A percentile compares a stretch with the other conserved stretches of the same genome.
Conservation (phyloP, 345 rosid species). For the Xanthoceras sorbifolium region DNA sequence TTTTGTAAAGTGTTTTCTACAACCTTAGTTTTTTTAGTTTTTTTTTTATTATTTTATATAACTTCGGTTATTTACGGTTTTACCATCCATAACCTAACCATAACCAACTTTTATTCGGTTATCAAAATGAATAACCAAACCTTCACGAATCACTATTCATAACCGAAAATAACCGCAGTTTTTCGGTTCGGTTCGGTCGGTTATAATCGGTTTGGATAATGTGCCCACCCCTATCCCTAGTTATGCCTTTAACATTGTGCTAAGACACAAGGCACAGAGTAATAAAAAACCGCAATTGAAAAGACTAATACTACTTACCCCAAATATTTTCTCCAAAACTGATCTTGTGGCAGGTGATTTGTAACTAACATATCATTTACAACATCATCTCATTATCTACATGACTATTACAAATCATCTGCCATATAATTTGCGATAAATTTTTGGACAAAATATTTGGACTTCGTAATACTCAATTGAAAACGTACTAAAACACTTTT, state of each 20-base stretch:
- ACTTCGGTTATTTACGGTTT: no score
- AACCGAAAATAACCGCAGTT: no score
- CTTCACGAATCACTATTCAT: no score
- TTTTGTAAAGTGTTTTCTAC: no score
- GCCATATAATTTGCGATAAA: not conserved
- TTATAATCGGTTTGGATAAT: no score
- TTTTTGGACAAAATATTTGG: not conserved
- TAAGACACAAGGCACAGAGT: not conserved
- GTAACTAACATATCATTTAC: not conserved
- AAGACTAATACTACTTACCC: not conserved
- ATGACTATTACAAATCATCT: not conserved
- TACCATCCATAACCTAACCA: no score
- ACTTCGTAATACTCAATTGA: not conserved
- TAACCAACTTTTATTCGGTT: no score
- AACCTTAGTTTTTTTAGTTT: no score
- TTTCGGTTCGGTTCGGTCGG: no score
- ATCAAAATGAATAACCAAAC: no score
- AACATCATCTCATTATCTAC: not conserved
- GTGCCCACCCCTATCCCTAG: no score
- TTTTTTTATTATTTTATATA: no score
- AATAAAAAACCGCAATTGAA: not conserved
- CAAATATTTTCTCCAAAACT: not conserved
- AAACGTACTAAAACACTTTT: not conserved
- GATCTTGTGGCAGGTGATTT: not conserved
- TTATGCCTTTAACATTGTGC: not conserved